Percentiles rank a stretch among this genome's conserved stretches.
Evolutionary conservation across 257 asterid species (phyloP).

Genomic region (Echium plantagineum): DNA sequence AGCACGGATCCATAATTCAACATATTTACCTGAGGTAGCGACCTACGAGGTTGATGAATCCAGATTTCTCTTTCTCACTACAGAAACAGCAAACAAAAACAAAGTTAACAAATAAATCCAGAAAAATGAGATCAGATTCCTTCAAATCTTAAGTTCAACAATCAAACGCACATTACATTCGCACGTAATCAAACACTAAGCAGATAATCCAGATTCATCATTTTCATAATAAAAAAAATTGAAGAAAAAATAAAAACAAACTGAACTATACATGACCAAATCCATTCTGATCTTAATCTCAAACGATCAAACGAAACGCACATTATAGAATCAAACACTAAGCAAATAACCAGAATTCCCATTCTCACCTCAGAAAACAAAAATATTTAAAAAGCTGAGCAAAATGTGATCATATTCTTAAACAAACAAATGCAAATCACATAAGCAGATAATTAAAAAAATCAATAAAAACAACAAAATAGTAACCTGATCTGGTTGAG

Average conservation of each 20-base stretch:
- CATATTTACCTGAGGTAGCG: slow-evolving; percentile 74
- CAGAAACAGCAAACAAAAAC: slow-evolving; percentile 5
- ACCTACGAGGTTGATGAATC: slow-evolving; percentile 32
- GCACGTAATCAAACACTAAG: no score
- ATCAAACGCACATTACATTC: not conserved
- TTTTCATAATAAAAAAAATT: no score
- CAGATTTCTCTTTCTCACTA: slow-evolving; percentile 84
- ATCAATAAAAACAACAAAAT: no score
- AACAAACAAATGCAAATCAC: not conserved
- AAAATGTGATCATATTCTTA: not conserved
- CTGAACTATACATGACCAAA: no score
- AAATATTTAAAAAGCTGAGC: not conserved
- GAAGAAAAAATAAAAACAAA: no score
- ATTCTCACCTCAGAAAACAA: slow-evolving; percentile 45
- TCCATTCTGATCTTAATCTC: not conserved
- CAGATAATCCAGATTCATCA: no score
- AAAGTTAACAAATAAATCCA: not conserved
- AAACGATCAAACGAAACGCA: not conserved
- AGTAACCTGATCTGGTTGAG: slow-evolving; percentile 71
- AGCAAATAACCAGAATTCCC: slow-evolving; percentile 18
- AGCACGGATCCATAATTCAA: not conserved
- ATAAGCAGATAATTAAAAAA: no score
- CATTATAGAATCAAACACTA: no score
- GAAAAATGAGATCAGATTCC: slow-evolving; percentile 8
- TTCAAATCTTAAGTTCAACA: slow-evolving; percentile 6